Conservation (phyloP, 768 basidiomycete genomes). For the Sarcodon aspratus region DNA sequence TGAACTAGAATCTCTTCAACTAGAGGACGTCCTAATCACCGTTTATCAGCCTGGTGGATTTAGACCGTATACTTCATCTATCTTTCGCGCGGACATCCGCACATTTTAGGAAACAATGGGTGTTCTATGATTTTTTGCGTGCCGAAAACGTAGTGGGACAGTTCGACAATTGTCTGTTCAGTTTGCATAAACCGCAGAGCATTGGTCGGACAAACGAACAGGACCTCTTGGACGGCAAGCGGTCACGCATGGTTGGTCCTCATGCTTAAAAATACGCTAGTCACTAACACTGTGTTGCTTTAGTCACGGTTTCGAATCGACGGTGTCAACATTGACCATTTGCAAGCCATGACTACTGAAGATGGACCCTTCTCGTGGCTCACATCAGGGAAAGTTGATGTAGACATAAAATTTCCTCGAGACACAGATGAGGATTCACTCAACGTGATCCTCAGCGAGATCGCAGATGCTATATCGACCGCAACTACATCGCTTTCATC, state of each 20-base stretch:
- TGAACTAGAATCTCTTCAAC: constrained; percentile 76
- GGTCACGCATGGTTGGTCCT: constrained; percentile 76
- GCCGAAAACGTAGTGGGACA: constrained; percentile 97
- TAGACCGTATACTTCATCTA: constrained; percentile 83
- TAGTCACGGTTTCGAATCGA: constrained; percentile 95
- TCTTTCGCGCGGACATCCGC: constrained; percentile 85
- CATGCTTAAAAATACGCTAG: constrained; percentile 2
- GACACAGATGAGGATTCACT: constrained; percentile 61
- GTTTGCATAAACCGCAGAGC: constrained; percentile 91
- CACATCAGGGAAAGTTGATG: constrained; percentile 91
- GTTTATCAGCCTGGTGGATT: constrained; percentile 91
- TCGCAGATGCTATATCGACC: constrained; percentile 80
- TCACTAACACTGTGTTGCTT: background rate
- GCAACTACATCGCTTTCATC: constrained; percentile 31
- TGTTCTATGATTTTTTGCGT: constrained; percentile 85
- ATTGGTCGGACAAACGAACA: constrained; percentile 84
- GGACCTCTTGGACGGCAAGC: constrained; percentile 72
- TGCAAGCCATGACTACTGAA: constrained; percentile 71
- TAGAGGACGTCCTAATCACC: constrained; percentile 90
- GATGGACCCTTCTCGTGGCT: constrained; percentile 97
- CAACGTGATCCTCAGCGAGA: constrained; percentile 78
- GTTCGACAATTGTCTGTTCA: constrained; percentile 95
- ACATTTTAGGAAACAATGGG: constrained; percentile 84
- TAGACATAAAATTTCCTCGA: constrained; percentile 95
- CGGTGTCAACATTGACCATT: constrained; percentile 91